Evolutionary conservation across 306 rosid species (phyloP), one percentile per base, ranked within the genome.

Genomic region (Cicer chorassanicum): DNA sequence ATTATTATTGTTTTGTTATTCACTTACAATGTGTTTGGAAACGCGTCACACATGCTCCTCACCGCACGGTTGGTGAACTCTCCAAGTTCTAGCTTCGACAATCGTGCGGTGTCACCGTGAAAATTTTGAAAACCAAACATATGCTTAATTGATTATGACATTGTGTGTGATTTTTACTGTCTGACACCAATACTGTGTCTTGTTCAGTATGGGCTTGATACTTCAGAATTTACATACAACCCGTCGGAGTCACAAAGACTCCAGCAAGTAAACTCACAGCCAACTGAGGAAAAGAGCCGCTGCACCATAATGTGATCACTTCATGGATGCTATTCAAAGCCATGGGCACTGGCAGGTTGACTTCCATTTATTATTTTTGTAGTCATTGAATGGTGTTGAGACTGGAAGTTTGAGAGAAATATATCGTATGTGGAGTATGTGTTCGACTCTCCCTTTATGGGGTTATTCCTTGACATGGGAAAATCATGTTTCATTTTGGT

Each of bases 171-270:
- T 54, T 41, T 55, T 34, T 18, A 40, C 41, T 71, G 19, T 60
- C 45, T 51, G 51, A 67, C 80, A 59, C 49, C 29, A 34, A 44
- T 15, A 14, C 16, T 62, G 68, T 55, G 76, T 53, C 65, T 70
- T 54, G 53, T 82, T 65, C 97, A 95, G 99, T 95, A 95, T 19
- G 99, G 99, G 74, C 92, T 95, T 6, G 98, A 95, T 78, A 95
- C 99, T 53, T 67, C 99, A 1, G 95, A 92, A 78, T 95, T 90
- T 69, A 87, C 99, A 11, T 95, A 95, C 91, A 92, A 95, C 84
- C 99, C 99, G 59, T 90, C 91, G 0, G 99, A 95, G 80, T 82
- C 99, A 9, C 46, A 83, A 61, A 88, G 97, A 87, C 65, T 18
- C 81, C 97, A 87, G 89, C 98, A 85, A 77, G 92, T 29, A 45